Percentiles rank a stretch among this genome's conserved stretches.
Conservation (phyloP, 495 filamentous ascomycete genomes). For the Emericellopsis terricola region DNA sequence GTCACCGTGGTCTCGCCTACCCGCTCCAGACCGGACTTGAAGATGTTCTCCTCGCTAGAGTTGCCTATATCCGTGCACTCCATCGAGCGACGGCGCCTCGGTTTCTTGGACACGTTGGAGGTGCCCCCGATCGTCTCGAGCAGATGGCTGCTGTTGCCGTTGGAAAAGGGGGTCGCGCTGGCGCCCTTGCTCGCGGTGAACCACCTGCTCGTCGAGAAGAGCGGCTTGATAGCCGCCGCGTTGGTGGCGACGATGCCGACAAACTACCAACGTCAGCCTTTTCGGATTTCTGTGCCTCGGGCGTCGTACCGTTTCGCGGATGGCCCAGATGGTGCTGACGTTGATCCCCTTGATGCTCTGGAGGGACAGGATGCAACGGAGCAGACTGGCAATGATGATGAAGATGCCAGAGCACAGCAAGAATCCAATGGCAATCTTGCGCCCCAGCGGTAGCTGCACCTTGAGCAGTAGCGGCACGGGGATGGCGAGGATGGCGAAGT, state of each 20-base stretch:
- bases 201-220: background rate
- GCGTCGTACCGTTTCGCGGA: background rate
- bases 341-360: background rate
- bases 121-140: background rate
- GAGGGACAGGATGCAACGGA: conserved; percentile 19
- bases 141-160: background rate
- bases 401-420: conserved; percentile 26
- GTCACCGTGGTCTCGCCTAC: background rate
- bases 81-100: background rate
- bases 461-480: conserved; percentile 30
- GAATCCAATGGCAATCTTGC: conserved; percentile 23
- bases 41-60: background rate
- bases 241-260: background rate
- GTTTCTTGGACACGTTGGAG: background rate
- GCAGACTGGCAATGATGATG: conserved; percentile 24
- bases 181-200: background rate
- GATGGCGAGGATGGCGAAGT: conserved; percentile 11
- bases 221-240: background rate
- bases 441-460: conserved; percentile 17
- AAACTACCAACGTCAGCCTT: background rate
- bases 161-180: background rate
- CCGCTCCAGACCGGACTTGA: background rate
- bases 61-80: background rate
- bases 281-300: background rate
- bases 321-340: background rate